These are phyloP conservation scores for Ophiorrhiza pumila DNA, from an alignment of 257 asterid genomes.

Conservation along the genomic window DNA sequence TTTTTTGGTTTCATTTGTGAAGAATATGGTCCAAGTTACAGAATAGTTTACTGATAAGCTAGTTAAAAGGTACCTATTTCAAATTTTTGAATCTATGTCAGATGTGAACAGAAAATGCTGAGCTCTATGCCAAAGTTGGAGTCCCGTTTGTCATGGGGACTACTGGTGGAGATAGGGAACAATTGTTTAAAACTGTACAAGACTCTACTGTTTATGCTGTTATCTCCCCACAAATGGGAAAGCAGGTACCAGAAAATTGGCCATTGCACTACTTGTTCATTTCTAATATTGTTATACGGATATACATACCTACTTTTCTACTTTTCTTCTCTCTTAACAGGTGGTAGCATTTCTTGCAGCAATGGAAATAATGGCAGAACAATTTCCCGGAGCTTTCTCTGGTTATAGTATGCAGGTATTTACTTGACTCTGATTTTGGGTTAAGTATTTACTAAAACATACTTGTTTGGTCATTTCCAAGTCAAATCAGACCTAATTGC, in stretches of 20 bases:
- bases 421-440: conserved; percentile 12
- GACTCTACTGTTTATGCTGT: conserved; percentile 79
- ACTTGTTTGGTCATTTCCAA: neutral
- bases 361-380: conserved; percentile 85
- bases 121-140: conserved; percentile 78
- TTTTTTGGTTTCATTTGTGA: neutral
- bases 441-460: neutral
- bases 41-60: neutral
- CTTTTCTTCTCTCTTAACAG: conserved; percentile 32
- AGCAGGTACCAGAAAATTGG: conserved; percentile 58
- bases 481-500: neutral
- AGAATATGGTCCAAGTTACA: neutral
- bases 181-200: conserved; percentile 62
- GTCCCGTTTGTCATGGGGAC: conserved; percentile 98
- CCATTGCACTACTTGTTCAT: neutral
- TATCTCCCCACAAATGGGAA: conserved; percentile 99
- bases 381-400: conserved; percentile 95
- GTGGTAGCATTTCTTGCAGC: conserved; percentile 98
- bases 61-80: neutral
- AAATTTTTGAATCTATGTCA: conserved; percentile 4
- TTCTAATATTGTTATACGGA: conserved; percentile 5
- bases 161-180: conserved; percentile 97
- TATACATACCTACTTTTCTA: conserved; percentile 1
- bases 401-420: conserved; percentile 78
- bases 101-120: conserved; percentile 66